Evolutionary conservation across 2,329 filamentous ascomycete genomes (phyloP).

Genomic region (Trichoderma afroharzianum): DNA sequence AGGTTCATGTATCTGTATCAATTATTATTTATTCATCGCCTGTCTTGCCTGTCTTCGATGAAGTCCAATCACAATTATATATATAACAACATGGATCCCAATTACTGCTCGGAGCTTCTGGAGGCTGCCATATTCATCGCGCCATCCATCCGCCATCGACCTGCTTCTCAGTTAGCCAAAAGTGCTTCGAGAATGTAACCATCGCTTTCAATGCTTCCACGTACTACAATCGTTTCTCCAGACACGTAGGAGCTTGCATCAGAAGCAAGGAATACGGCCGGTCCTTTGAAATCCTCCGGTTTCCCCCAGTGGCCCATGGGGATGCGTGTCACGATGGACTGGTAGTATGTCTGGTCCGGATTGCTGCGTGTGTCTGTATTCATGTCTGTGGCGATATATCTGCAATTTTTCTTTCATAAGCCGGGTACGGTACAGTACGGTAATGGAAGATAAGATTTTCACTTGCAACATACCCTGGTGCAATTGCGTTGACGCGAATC

Average conservation of each 20-base stretch:
- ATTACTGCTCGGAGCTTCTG: not conserved
- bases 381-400: conserved; percentile 3
- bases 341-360: not conserved
- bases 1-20: not conserved
- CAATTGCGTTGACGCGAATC: conserved; percentile 7
- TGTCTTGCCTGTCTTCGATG: not conserved
- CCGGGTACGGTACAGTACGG: not conserved
- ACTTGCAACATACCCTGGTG: not conserved
- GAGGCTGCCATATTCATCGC: not conserved
- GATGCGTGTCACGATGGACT: not conserved
- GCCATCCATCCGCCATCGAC: not conserved
- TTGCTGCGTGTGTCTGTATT: not conserved
- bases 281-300: conserved; percentile 1
- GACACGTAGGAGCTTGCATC: not conserved
- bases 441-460: not conserved
- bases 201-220: not conserved
- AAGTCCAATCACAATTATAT: not conserved
- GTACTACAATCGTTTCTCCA: not conserved
- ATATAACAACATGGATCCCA: not conserved
- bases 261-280: not conserved
- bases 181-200: not conserved
- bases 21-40: not conserved
- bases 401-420: not conserved
- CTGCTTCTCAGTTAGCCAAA: not conserved
- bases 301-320: not conserved